phyloP scores from a whole-genome alignment of 768 basidiomycete genomes.

The Suillus brevipes region DNA sequence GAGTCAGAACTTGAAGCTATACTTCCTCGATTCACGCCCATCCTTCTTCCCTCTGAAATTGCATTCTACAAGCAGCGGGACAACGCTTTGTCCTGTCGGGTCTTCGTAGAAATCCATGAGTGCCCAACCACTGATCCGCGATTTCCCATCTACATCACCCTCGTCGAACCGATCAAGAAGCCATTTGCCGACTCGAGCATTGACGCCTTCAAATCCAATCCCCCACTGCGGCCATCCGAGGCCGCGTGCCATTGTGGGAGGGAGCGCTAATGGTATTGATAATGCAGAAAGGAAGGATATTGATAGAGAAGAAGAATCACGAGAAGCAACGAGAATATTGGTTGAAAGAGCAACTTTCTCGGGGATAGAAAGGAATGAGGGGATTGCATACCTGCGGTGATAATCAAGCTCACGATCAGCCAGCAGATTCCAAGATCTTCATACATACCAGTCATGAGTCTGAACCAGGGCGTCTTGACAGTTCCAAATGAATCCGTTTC shows the following conservation, averaged over 20 bases:
- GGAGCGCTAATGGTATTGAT: conserved; percentile 78
- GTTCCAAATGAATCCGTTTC: conserved; percentile 76
- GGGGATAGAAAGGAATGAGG: conserved; percentile 77
- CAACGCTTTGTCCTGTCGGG: conserved; percentile 51
- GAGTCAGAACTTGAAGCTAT: no score
- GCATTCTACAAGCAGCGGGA: conserved; percentile 73
- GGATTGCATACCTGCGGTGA: conserved; percentile 68
- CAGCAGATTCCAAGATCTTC: not conserved
- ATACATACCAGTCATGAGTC: conserved; percentile 80
- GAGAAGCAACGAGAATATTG: conserved; percentile 47
- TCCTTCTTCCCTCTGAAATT: conserved; percentile 63
- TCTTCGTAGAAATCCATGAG: conserved; percentile 73
- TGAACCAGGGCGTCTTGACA: conserved; percentile 67
- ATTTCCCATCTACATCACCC: conserved; percentile 16
- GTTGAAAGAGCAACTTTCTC: conserved; percentile 73
- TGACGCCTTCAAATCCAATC: conserved; percentile 85
- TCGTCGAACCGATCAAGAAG: conserved; percentile 52
- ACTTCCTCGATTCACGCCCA: conserved; percentile 26
- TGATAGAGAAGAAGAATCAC: conserved; percentile 44
- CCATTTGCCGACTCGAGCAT: conserved; percentile 73
- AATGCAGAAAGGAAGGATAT: conserved; percentile 84
- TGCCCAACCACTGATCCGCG: conserved; percentile 70
- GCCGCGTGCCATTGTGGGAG: conserved; percentile 74
- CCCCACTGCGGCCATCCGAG: conserved; percentile 80
- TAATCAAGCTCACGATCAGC: conserved; percentile 5